Conservation (phyloP, 345 rosid genomes). For the Brassica juncea region DNA sequence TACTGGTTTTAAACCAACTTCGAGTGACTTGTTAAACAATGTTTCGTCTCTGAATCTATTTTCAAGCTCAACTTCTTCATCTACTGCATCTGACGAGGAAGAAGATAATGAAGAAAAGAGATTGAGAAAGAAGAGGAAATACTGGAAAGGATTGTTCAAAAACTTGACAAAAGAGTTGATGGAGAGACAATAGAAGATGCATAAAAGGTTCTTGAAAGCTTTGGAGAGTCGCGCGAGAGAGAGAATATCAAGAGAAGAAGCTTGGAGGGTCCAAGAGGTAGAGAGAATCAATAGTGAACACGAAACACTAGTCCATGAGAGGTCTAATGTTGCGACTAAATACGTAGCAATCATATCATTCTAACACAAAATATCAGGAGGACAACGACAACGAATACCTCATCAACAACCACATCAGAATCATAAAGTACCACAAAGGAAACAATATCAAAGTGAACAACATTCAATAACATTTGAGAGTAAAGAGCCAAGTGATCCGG, state of each 20-base stretch:
- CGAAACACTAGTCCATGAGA: slow-evolving; percentile 64
- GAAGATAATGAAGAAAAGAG: slow-evolving; percentile 34
- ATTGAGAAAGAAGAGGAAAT: slow-evolving; percentile 58
- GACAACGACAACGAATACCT: slow-evolving; percentile 19
- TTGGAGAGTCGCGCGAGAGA: slow-evolving; percentile 64
- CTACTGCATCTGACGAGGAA: slow-evolving; percentile 64
- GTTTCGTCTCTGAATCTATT: slow-evolving; percentile 46
- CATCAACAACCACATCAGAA: slow-evolving; percentile 12
- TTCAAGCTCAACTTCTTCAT: slow-evolving; percentile 66
- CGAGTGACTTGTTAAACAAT: slow-evolving; percentile 25
- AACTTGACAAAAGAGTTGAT: slow-evolving; percentile 63
- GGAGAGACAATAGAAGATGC: slow-evolving; percentile 76
- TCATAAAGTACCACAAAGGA: slow-evolving; percentile 31
- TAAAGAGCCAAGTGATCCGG: slow-evolving; percentile 25
- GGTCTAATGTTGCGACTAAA: slow-evolving; percentile 69
- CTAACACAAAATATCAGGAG: slow-evolving; percentile 69
- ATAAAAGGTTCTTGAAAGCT: slow-evolving; percentile 62
- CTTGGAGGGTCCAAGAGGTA: slow-evolving; percentile 69
- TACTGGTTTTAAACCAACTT: slow-evolving; percentile 1
- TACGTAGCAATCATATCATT: slow-evolving; percentile 75
- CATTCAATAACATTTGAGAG: slow-evolving; percentile 28
- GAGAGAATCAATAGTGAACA: slow-evolving; percentile 60
- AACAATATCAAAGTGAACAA: slow-evolving; percentile 23
- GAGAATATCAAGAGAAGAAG: slow-evolving; percentile 65
- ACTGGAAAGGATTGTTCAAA: slow-evolving; percentile 70